Conservation (phyloP, 2,329 filamentous ascomycete genomes). For the Fusarium subglutinans region DNA sequence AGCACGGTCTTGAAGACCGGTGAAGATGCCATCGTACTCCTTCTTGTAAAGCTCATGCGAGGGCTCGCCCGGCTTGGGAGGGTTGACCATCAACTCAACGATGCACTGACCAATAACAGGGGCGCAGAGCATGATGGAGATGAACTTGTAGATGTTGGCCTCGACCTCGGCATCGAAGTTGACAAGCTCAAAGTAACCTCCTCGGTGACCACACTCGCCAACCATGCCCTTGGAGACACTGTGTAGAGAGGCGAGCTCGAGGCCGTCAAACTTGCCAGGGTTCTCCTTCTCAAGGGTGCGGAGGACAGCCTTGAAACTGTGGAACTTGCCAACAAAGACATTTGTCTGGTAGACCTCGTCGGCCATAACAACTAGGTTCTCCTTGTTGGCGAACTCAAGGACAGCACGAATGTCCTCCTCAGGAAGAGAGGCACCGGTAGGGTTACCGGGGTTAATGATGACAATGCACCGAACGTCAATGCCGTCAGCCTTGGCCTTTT, state of each 20-base stretch:
- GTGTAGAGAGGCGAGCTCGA: slow-evolving; percentile 93
- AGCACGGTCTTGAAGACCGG: slow-evolving; percentile 81
- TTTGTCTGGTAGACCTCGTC: slow-evolving; percentile 99
- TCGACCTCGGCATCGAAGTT: slow-evolving; percentile 87
- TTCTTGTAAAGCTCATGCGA: slow-evolving; percentile 84
- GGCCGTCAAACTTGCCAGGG: slow-evolving; percentile 79
- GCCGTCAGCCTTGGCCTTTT: slow-evolving; percentile 78
- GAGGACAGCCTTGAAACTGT: slow-evolving; percentile 92
- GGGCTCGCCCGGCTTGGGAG: slow-evolving; percentile 82
- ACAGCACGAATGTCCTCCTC: slow-evolving; percentile 83
- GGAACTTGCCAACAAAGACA: slow-evolving; percentile 92
- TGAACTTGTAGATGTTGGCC: slow-evolving; percentile 97
- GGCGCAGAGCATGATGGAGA: slow-evolving; percentile 95
- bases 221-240: slow-evolving; percentile 98
- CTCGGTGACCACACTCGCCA: slow-evolving; percentile 96
- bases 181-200: slow-evolving; percentile 96
- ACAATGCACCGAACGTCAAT: slow-evolving; percentile 92
- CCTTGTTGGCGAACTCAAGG: slow-evolving; percentile 85
- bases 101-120: slow-evolving; percentile 96
- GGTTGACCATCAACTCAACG: slow-evolving; percentile 98
- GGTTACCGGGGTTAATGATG: slow-evolving; percentile 98
- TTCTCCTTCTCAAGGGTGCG: slow-evolving; percentile 80
- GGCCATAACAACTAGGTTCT: slow-evolving; percentile 89
- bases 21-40: slow-evolving; percentile 86
- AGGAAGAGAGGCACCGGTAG: slow-evolving; percentile 87